A percentile compares a stretch with the other conserved stretches of the same genome.
phyloP scores from a whole-genome alignment of 2,329 filamentous ascomycete species.

The Rhynchosporium graminicola region DNA sequence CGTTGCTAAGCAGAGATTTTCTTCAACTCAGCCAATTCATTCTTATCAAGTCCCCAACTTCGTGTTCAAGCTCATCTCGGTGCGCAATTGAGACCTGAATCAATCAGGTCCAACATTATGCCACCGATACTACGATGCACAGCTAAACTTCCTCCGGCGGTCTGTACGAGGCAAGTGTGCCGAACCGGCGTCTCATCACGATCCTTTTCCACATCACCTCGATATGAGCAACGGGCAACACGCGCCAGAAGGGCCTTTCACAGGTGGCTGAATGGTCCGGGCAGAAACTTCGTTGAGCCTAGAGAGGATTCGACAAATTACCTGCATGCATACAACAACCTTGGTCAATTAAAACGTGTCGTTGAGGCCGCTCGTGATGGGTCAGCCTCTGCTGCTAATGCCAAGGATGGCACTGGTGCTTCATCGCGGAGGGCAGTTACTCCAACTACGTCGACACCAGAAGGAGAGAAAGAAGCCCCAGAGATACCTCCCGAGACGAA shows the following conservation, averaged over 20 bases:
- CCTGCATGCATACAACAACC: constrained; percentile 36
- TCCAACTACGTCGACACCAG: constrained; percentile 3
- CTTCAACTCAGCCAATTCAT: not conserved
- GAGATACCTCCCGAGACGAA: constrained; percentile 29
- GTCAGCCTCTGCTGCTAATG: constrained; percentile 5
- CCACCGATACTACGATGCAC: constrained; percentile 36
- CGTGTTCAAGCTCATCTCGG: constrained; percentile 19
- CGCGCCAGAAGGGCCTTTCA: constrained; percentile 37
- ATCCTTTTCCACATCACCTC: constrained; percentile 39
- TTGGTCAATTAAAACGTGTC: constrained; percentile 37
- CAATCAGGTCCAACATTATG: constrained; percentile 34
- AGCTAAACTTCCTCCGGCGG: constrained; percentile 26
- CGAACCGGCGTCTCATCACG: constrained; percentile 30
- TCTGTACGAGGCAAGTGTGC: constrained; percentile 34
- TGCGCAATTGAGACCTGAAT: constrained; percentile 19
- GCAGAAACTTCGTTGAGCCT: constrained; percentile 36
- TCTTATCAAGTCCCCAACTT: constrained; percentile 10
- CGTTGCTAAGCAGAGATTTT: constrained; percentile 3
- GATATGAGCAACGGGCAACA: constrained; percentile 33
- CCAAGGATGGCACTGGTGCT: not conserved
- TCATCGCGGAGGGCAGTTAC: constrained; percentile 9
- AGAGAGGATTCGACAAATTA: constrained; percentile 39
- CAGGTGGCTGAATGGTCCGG: constrained; percentile 37
- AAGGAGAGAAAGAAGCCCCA: constrained; percentile 14
- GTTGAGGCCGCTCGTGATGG: constrained; percentile 16